phyloP scores from a whole-genome alignment of 2,329 filamentous ascomycete species.

The Clonostachys sp. region DNA sequence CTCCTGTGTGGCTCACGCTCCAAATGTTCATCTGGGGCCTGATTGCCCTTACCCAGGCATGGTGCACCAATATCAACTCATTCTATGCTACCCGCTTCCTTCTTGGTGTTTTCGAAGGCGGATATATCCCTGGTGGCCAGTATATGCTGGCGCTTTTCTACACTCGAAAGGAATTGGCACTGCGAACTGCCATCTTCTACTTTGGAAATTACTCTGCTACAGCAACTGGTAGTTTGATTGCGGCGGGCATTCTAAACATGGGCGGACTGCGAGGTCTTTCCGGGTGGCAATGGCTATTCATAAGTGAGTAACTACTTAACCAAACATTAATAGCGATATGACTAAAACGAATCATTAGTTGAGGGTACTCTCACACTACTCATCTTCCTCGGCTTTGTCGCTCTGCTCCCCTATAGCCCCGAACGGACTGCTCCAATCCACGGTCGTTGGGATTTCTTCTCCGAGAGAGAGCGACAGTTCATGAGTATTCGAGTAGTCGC shows the following conservation, averaged over 20 bases:
- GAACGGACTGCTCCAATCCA: constrained; percentile 8
- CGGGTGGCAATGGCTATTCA: constrained; percentile 63
- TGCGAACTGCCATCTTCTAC: constrained; percentile 8
- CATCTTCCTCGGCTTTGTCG: constrained; percentile 7
- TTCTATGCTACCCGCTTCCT: constrained; percentile 11
- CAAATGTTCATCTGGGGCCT: constrained; percentile 10
- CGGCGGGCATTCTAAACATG: constrained; percentile 6
- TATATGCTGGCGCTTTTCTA: constrained; percentile 11
- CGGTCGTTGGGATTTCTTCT: constrained; percentile 10
- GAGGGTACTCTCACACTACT: constrained; percentile 11
- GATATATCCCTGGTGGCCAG: constrained; percentile 10
- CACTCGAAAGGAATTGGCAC: constrained; percentile 9
- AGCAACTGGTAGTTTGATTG: constrained; percentile 3
- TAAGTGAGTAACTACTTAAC: constrained; percentile 3
- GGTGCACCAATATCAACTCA: constrained; percentile 4
- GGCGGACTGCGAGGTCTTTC: constrained; percentile 1
- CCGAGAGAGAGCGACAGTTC: constrained; percentile 7
- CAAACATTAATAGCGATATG: neutral
- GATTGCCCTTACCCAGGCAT: constrained; percentile 8
- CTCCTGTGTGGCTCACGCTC: constrained; percentile 6
- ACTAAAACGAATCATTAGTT: constrained; percentile 3
- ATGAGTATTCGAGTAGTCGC: constrained; percentile 7
- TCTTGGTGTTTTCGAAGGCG: constrained; percentile 10
- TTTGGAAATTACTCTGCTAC: constrained; percentile 7
- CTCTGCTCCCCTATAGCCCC: constrained; percentile 9